Evolutionary conservation across 1,284 basidiomycete genomes (phyloP).

Genomic region (Acaromyces ingoldii): DNA sequence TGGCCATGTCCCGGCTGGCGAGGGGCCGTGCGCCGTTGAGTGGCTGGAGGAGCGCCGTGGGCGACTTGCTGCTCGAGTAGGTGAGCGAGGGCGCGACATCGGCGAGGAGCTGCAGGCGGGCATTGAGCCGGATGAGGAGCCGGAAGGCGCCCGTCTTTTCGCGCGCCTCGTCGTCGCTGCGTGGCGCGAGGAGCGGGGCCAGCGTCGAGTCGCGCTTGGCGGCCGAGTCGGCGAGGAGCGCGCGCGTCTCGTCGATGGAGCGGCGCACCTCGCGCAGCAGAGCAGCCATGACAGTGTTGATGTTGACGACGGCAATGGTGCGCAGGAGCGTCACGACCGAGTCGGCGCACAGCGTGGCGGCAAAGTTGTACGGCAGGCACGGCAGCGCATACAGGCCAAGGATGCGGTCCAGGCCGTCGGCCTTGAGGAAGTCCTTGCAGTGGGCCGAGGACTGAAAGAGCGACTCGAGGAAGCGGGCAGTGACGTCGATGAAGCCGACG

Average conservation of each 20-base stretch:
- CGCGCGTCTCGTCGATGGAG: constrained; percentile 66
- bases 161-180: constrained; percentile 56
- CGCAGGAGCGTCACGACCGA: constrained; percentile 82
- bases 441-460: constrained; percentile 82
- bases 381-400: constrained; percentile 74
- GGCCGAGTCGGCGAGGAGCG: constrained; percentile 61
- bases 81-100: constrained; percentile 83
- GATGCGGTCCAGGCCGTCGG: constrained; percentile 70
- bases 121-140: constrained; percentile 69
- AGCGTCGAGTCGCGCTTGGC: constrained; percentile 2
- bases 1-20: constrained; percentile 51
- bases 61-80: constrained; percentile 73
- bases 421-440: constrained; percentile 81
- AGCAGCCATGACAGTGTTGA: constrained; percentile 68
- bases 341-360: constrained; percentile 72
- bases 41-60: constrained; percentile 69
- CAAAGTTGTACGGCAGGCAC: constrained; percentile 84
- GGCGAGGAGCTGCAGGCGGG: constrained; percentile 74
- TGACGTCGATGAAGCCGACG: constrained; percentile 40
- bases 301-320: constrained; percentile 78
- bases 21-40: constrained; percentile 58
- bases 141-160: constrained; percentile 64
- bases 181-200: constrained; percentile 5
- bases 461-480: constrained; percentile 64
- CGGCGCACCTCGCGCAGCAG: constrained; percentile 68